Percentiles rank a stretch among this genome's conserved stretches.
Conservation (phyloP, 2,329 filamentous ascomycete species). For the Pseudocercospora fijiensis region DNA sequence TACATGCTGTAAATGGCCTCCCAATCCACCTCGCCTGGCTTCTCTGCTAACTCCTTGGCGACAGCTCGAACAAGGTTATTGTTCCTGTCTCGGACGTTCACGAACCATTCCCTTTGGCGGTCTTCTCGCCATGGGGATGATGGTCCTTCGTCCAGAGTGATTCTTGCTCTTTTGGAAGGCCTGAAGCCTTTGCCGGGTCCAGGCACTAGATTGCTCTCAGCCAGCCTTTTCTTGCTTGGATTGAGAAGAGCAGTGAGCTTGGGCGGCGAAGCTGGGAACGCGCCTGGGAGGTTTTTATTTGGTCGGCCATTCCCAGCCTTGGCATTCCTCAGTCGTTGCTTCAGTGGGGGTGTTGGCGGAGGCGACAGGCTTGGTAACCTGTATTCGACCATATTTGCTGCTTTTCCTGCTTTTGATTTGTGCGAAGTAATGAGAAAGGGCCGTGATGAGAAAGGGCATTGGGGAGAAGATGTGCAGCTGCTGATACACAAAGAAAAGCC, state of each 20-base stretch:
- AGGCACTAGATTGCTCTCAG: background rate
- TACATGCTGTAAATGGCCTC: constrained; percentile 5
- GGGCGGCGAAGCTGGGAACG: background rate
- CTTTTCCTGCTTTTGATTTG: background rate
- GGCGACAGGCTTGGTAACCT: background rate
- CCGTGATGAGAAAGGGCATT: too few relatives aligned
- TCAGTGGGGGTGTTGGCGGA: background rate
- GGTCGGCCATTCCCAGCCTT: background rate
- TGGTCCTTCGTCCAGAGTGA: background rate
- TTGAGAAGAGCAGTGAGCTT: background rate
- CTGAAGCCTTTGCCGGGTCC: background rate
- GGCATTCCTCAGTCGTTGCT: background rate
- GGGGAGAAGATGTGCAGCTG: background rate
- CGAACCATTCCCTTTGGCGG: background rate
- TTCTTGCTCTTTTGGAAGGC: background rate
- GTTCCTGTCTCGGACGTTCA: background rate
- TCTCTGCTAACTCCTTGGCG: constrained; percentile 10
- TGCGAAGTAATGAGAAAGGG: background rate
- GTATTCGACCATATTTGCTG: background rate
- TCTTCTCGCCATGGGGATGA: background rate
- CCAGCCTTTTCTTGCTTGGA: background rate
- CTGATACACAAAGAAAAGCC: background rate
- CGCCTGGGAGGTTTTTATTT: background rate
- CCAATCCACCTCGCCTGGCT: constrained; percentile 8
- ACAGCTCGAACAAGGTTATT: constrained; percentile 8